A percentile compares a stretch with the other conserved stretches of the same genome.
phyloP scores from a whole-genome alignment of 2,329 filamentous ascomycete species.

The Escovopsis sp. region DNA sequence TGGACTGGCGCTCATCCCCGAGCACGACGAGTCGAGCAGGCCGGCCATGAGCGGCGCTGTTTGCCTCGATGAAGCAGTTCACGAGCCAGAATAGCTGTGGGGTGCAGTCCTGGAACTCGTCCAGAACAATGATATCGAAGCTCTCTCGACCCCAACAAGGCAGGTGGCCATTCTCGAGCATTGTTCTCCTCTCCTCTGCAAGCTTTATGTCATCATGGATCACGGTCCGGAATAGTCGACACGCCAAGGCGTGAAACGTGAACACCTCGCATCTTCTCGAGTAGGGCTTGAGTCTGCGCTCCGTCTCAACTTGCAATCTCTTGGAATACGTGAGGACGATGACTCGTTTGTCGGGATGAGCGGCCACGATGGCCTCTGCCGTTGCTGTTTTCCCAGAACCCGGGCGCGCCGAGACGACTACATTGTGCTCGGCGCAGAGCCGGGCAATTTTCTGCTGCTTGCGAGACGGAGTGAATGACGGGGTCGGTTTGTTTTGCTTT shows the following conservation, averaged over 20 bases:
- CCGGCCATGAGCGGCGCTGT: slow-evolving; percentile 5
- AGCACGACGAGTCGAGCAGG: slow-evolving; percentile 13
- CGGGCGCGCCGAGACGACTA: slow-evolving; percentile 18
- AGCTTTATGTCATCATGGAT: background rate
- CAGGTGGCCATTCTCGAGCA: background rate
- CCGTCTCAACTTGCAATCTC: slow-evolving; percentile 2
- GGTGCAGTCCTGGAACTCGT: slow-evolving; percentile 20
- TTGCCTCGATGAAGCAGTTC: slow-evolving; percentile 12
- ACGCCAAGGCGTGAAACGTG: slow-evolving; percentile 1
- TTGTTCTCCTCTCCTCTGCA: background rate
- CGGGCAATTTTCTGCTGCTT: slow-evolving; percentile 13
- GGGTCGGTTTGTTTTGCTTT: background rate
- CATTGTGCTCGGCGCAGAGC: slow-evolving; percentile 12
- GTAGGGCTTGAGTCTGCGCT: background rate
- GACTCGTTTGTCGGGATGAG: slow-evolving; percentile 11
- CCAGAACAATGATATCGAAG: slow-evolving; percentile 18
- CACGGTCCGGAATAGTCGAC: background rate
- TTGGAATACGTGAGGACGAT: slow-evolving; percentile 16
- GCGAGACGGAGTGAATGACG: slow-evolving; percentile 9
- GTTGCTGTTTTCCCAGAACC: slow-evolving; percentile 19
- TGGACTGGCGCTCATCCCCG: slow-evolving; percentile 17
- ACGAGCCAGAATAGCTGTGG: slow-evolving; percentile 14
- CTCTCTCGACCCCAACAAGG: slow-evolving; percentile 11
- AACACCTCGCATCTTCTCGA: background rate
- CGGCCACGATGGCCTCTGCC: slow-evolving; percentile 15